Conservation (phyloP, 805 yeast species). For the Kuraishia cidri region DNA sequence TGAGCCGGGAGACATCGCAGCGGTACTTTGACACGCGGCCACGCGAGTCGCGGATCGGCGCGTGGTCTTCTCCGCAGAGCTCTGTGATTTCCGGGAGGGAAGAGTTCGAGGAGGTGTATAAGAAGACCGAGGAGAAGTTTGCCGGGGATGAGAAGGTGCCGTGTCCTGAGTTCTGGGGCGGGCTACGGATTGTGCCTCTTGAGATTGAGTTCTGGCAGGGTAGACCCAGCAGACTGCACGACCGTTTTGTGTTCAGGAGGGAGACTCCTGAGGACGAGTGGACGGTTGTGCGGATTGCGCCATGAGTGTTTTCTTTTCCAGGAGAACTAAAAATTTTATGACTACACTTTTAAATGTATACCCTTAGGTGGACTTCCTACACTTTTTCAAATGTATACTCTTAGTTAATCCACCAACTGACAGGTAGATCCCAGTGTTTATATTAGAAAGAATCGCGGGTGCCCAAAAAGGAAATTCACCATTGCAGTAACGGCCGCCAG, state of each 20-base stretch:
- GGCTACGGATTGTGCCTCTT: conserved; percentile 76
- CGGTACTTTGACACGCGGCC: conserved; percentile 84
- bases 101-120: conserved; percentile 48
- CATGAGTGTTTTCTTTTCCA: too few relatives aligned
- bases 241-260: conserved; percentile 68
- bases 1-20: conserved; percentile 63
- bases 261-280: conserved; percentile 41
- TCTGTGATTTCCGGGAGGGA: conserved; percentile 46
- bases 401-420: not conserved
- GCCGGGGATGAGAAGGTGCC: conserved; percentile 65
- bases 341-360: conserved; percentile 7
- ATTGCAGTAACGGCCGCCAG: too few relatives aligned
- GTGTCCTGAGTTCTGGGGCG: conserved; percentile 96
- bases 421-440: too few relatives aligned
- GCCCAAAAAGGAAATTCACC: too few relatives aligned
- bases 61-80: conserved; percentile 94
- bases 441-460: too few relatives aligned
- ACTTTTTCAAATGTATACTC: too few relatives aligned
- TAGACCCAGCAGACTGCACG: conserved; percentile 81
- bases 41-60: conserved; percentile 88
- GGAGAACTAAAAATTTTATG: conserved; percentile 5
- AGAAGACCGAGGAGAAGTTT: conserved; percentile 43
- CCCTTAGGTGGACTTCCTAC: conserved; percentile 7
- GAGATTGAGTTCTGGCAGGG: conserved; percentile 99
- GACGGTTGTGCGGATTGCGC: conserved; percentile 65